Conservation (phyloP, 2,329 filamentous ascomycete species). For the Neobulgaria alba region DNA sequence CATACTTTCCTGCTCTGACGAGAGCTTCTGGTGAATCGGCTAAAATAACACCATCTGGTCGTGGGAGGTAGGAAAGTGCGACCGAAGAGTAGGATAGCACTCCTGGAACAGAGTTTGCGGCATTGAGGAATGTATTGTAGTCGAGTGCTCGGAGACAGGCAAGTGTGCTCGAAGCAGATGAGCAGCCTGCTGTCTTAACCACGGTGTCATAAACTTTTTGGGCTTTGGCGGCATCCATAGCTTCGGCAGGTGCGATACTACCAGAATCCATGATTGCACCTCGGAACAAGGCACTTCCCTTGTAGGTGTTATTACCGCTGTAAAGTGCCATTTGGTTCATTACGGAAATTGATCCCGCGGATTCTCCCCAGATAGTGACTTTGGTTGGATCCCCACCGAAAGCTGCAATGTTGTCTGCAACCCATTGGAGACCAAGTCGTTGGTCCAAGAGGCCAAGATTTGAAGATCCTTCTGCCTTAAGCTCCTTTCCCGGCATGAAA, state of each 20-base stretch:
- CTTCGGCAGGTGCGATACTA: conserved; percentile 49
- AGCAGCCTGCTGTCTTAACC: conserved; percentile 53
- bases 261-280: conserved; percentile 73
- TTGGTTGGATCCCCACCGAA: conserved; percentile 56
- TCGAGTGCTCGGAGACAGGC: conserved; percentile 55
- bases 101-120: conserved; percentile 61
- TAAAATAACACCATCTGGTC: conserved; percentile 59
- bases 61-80: conserved; percentile 64
- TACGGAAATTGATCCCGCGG: conserved; percentile 61
- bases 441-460: conserved; percentile 70
- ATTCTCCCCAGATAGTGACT: conserved; percentile 38
- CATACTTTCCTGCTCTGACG: conserved; percentile 42
- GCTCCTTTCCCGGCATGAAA: conserved; percentile 61
- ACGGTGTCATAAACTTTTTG: conserved; percentile 58
- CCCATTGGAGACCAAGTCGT: conserved; percentile 64
- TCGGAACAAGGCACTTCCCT: conserved; percentile 65
- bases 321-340: conserved; percentile 70
- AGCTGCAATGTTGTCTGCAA: conserved; percentile 64
- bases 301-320: conserved; percentile 64
- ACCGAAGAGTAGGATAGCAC: conserved; percentile 60
- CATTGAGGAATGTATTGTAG: conserved; percentile 53
- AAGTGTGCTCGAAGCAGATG: conserved; percentile 45
- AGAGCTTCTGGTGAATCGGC: conserved; percentile 55
- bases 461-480: conserved; percentile 55
- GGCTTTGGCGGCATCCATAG: conserved; percentile 56